phyloP scores from a whole-genome alignment of 2,329 filamentous ascomycete species.

The Pestalotiopsis fici region DNA sequence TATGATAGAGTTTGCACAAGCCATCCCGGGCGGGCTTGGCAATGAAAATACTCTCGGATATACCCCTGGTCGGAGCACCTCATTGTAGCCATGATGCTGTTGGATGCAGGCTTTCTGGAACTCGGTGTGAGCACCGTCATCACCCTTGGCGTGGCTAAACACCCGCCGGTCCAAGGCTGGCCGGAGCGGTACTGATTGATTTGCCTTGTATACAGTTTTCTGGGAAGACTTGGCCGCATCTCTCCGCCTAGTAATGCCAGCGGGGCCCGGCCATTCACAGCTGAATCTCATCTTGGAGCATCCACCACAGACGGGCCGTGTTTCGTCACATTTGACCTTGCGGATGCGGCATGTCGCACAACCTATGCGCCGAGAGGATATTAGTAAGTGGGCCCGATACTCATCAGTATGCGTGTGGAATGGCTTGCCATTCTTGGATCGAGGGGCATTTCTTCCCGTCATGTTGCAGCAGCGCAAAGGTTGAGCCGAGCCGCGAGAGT shows the following conservation, averaged over 20 bases:
- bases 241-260: neutral
- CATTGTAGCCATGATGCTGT: too few species aligned
- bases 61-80: neutral
- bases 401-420: neutral
- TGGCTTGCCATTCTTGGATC: conserved; percentile 3
- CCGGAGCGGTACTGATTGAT: neutral
- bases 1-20: neutral
- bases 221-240: neutral
- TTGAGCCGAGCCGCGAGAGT: neutral
- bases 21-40: neutral
- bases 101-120: neutral
- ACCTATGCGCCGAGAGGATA: neutral
- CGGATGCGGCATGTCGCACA: conserved; percentile 12
- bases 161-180: neutral
- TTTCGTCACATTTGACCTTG: conserved; percentile 14
- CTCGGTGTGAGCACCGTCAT: neutral
- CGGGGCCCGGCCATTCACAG: conserved; percentile 7
- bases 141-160: neutral
- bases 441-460: neutral
- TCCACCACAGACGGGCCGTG: conserved; percentile 2
- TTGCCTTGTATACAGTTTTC: neutral
- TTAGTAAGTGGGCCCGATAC: neutral
- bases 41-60: neutral
- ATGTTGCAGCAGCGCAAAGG: neutral
- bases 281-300: conserved; percentile 5